Percentiles rank a stretch among this genome's conserved stretches.
phyloP scores from a whole-genome alignment of 345 rosid species.

The Citrus unshiu region DNA sequence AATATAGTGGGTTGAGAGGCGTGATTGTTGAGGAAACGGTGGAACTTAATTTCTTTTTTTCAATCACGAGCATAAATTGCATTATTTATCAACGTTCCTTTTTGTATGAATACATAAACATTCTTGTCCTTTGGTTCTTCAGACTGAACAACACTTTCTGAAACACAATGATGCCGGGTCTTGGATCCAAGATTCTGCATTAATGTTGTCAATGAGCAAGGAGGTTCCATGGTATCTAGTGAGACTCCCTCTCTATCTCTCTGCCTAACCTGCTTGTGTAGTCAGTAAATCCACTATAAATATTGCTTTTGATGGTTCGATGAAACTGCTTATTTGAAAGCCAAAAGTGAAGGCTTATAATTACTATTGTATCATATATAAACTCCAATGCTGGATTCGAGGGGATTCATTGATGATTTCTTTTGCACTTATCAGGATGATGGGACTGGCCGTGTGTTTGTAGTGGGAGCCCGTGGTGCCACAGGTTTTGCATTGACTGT shows the following conservation, averaged over 20 bases:
- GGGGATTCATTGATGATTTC: not conserved
- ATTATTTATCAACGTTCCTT: not conserved
- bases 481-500: slow-evolving; percentile 60
- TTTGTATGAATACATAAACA: not conserved
- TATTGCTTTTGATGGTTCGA: slow-evolving; percentile 1
- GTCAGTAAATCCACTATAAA: not conserved
- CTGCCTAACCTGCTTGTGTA: not conserved
- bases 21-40: slow-evolving; percentile 85
- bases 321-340: slow-evolving; percentile 4
- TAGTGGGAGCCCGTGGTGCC: slow-evolving; percentile 74
- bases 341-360: not conserved
- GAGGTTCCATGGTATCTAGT: slow-evolving; percentile 99
- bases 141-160: slow-evolving; percentile 91
- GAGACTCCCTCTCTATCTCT: slow-evolving; percentile 21
- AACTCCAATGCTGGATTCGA: not conserved
- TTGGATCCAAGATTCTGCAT: slow-evolving; percentile 96
- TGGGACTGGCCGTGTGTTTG: slow-evolving; percentile 66
- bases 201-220: slow-evolving; percentile 86
- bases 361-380: slow-evolving; percentile 1
- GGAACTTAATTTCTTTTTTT: not conserved
- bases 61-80: not conserved
- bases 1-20: slow-evolving; percentile 73
- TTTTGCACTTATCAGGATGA: slow-evolving; percentile 51
- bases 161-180: slow-evolving; percentile 97
- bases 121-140: slow-evolving; percentile 11